Base-by-base conservation (phyloP, 805 yeast genomes). In the Saccharomycopsis microspora region DNA sequence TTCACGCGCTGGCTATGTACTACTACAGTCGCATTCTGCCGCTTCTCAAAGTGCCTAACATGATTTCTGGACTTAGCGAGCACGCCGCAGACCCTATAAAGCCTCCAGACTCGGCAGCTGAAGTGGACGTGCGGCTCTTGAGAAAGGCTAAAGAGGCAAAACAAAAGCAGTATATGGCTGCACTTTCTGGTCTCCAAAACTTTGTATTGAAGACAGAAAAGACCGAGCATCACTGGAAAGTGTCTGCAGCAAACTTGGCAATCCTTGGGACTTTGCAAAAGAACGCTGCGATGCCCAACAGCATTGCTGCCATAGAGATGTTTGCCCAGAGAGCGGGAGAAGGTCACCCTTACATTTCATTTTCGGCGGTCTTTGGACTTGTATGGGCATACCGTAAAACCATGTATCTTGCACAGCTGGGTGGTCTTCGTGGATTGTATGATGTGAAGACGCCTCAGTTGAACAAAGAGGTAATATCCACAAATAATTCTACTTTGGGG, bases 281-380 rank as follows among this genome's bases (percentile, higher is more conserved):
- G 3, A 64, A 70, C 1, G 76, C 72, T 52, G 40, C 32, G 8
- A 11, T 32, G 9, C 10, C 31, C 5, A 60, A 70, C 35, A 85
- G 80, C 53, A 62, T 73, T 5, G 62, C 68, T 3, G 61, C 72
- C 0, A 55, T 80, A 7, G 60, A 60, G 34, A 56, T 72, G 2
- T 63, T 84, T 33, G 67, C 74, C 5, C 63, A 66, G 2, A 67
- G 69, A 34, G 71, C 83, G 0, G 63, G 69, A 9, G 70, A 74
- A n/a, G 76, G 76, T 28, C 94, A 86, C 60, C 95, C 96, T 0
- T 63, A 72, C 1, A 64, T 85, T 41, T 68, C 85, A 1, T 71
- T 78, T 47, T 60, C 76, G 36, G 80, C 84, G 19, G 63, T 80
- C 50, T 76, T 74, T 45, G 82, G 87, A 19, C 58, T 83, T 32